Evolutionary conservation across 1,284 basidiomycete genomes (phyloP), one percentile per base, ranked within the genome.

Genomic region (Cystobasidium pallidum): DNA sequence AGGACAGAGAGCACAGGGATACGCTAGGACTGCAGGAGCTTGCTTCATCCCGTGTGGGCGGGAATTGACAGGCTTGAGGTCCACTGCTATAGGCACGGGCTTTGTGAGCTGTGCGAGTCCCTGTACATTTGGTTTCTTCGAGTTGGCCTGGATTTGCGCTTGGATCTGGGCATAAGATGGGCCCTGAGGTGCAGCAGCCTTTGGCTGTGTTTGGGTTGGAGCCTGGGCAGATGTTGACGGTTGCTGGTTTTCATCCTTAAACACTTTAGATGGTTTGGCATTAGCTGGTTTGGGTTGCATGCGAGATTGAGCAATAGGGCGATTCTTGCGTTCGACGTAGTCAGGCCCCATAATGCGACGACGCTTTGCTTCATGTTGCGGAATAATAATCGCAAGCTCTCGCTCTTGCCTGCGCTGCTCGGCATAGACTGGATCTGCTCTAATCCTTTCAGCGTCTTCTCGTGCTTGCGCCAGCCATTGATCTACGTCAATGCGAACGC

Each of bases 401-500:
- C 66, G 43, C 74, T 70, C 64, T 66, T 58, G 70, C 74, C 65
- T 74, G 68, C 43, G 70, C 72, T 58, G 68, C 65, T 51, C 63
- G 7, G 62, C 68, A 55, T 71, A 71, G 15, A 51, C 68, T 30
- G 68, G 68, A 51, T 71, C 68, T 26, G 68, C 47, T 13, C 68
- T 59, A 13, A 71, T 71, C 17, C 39, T 49, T 24, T 66, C 73
- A 2, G 72, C 72, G 28, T 70, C 66, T 65, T 74, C 71, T 8
- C 77, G 73, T 8, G 78, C 77, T 66, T 80, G 78, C 17, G 49
- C 36, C 13, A 80, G 66, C 79, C 78, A 78, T 72, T 89, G 87
- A 77, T 94, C 91, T 32, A 97, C 91, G 74, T 97, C 90, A 77
- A 97, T 94, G 32, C 88, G 88, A 30, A 97, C 94, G 77, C 93